These are phyloP conservation scores for Typha latifolia DNA, from an alignment of 176 grass and related monocot genomes.

Conservation along the genomic window DNA sequence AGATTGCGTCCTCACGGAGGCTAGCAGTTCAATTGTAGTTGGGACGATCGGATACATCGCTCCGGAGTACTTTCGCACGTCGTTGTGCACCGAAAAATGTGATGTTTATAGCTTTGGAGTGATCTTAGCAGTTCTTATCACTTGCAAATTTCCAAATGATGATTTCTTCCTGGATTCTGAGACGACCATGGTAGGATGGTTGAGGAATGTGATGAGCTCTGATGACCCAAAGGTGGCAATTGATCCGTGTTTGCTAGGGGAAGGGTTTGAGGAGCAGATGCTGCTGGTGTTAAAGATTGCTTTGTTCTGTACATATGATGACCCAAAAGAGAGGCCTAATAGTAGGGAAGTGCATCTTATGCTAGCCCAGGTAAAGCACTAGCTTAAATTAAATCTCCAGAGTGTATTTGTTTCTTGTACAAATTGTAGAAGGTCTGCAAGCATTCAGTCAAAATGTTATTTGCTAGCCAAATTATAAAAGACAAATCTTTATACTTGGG, in stretches of 20 bases:
- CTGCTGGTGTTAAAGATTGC: conserved; percentile 54
- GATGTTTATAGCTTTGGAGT: conserved; percentile 22
- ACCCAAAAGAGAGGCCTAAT: conserved; percentile 44
- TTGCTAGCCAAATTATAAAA: no score
- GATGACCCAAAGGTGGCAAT: conserved; percentile 27
- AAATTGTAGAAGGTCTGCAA: no score
- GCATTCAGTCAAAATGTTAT: no score
- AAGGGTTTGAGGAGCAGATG: conserved; percentile 59
- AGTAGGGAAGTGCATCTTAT: conserved; percentile 60
- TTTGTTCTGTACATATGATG: conserved; percentile 54
- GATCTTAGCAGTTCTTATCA: conserved; percentile 11
- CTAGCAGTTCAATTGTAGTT: conserved; percentile 3
- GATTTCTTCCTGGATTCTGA: conserved; percentile 5
- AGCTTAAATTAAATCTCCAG: neutral
- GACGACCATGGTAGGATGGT: no score
- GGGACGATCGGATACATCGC: conserved; percentile 17
- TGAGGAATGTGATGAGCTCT: conserved; percentile 7
- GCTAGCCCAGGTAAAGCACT: conserved; percentile 47
- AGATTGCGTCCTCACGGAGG: neutral
- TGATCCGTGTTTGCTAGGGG: conserved; percentile 33
- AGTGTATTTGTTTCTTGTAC: no score
- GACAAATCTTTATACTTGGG: no score
- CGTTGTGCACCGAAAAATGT: conserved; percentile 7
- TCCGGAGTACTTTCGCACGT: conserved; percentile 9
- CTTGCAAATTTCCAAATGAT: conserved; percentile 9